These are phyloP conservation scores for Citrus cavaleriei DNA, from an alignment of 345 rosid species.

Conservation along the genomic window DNA sequence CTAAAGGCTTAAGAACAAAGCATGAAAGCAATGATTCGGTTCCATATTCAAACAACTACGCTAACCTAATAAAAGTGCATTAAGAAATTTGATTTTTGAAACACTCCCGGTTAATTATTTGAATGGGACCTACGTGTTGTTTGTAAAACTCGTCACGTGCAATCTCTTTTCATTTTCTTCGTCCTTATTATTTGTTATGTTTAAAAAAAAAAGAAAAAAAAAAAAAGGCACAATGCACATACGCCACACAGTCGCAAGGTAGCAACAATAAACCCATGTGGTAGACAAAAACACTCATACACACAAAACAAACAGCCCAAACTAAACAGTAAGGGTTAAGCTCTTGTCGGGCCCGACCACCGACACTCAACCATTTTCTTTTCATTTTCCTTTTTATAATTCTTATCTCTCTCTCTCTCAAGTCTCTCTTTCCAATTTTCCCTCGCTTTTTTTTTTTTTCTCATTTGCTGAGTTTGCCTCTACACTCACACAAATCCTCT, in stretches of 20 bases:
- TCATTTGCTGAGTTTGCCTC: not conserved
- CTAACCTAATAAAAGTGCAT: not conserved
- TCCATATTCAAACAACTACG: not conserved
- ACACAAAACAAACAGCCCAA: not conserved
- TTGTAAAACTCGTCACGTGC: slow-evolving; percentile 2
- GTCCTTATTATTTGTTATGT: not conserved
- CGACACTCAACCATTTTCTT: slow-evolving; percentile 44
- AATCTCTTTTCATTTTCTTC: not conserved
- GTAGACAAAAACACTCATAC: slow-evolving; percentile 4
- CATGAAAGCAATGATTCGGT: not conserved
- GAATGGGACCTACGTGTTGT: not conserved
- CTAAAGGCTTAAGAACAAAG: not conserved
- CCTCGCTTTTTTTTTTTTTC: not conserved
- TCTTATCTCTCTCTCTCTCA: not conserved
- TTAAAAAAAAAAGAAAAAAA: not conserved
- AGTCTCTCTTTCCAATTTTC: not conserved
- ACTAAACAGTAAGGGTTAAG: not conserved
- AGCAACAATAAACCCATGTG: slow-evolving; percentile 23
- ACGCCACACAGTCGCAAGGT: not conserved
- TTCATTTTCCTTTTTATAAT: not conserved
- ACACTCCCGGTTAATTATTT: not conserved
- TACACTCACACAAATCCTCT: slow-evolving; percentile 13
- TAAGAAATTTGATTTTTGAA: not conserved
- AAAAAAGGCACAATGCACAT: not conserved
- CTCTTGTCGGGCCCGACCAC: slow-evolving; percentile 35